These are phyloP conservation scores for Bipolaris cookei DNA, from an alignment of 2,329 filamentous ascomycete species.

Conservation along the genomic window DNA sequence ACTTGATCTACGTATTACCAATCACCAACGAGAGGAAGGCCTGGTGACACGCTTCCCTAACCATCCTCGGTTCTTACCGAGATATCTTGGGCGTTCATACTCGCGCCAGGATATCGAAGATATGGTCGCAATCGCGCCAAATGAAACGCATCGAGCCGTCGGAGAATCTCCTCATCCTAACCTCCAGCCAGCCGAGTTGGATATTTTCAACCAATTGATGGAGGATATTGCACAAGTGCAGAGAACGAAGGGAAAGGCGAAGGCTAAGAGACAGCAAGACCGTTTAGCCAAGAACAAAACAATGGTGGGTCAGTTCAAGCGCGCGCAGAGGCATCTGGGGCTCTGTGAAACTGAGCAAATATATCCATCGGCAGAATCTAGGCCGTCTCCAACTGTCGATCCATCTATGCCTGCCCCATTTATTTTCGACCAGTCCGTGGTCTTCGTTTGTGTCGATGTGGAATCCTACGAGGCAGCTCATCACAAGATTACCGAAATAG, in stretches of 20 bases:
- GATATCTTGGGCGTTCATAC: constrained; percentile 67
- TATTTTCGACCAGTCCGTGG: constrained; percentile 55
- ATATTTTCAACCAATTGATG: constrained; percentile 63
- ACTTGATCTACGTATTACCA: constrained; percentile 64
- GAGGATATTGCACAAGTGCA: constrained; percentile 58
- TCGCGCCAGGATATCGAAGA: constrained; percentile 54
- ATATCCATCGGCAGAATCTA: not conserved
- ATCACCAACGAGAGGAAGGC: constrained; percentile 55
- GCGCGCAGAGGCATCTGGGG: constrained; percentile 74
- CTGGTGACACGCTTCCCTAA: constrained; percentile 69
- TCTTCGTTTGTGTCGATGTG: constrained; percentile 81
- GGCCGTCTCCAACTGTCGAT: constrained; percentile 23
- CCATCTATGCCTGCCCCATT: constrained; percentile 28
- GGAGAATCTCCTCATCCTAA: constrained; percentile 30
- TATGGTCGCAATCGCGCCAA: constrained; percentile 38
- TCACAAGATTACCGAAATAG: constrained; percentile 79
- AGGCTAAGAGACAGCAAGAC: constrained; percentile 58
- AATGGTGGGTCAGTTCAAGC: constrained; percentile 64
- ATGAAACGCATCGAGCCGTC: constrained; percentile 14
- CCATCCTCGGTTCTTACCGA: constrained; percentile 67
- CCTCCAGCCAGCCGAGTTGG: constrained; percentile 49
- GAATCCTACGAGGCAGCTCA: constrained; percentile 77
- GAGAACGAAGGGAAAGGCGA: constrained; percentile 57
- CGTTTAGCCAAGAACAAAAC: constrained; percentile 58
- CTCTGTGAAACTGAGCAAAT: constrained; percentile 55